Conservation (phyloP, 225 moss, liverwort and hornwort species). For the Straminergon stramineum region DNA sequence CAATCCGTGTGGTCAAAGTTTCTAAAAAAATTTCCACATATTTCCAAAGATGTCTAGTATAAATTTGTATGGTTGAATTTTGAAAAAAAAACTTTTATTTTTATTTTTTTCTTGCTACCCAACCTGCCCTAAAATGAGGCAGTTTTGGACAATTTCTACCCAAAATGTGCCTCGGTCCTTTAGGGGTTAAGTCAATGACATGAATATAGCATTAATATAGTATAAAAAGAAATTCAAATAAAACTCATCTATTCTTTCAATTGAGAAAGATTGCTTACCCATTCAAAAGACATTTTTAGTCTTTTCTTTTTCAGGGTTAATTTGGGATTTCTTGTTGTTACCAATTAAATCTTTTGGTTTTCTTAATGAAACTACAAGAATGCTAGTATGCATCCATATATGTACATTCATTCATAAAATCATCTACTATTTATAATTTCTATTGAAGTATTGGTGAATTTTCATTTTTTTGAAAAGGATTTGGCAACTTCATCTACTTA, state of each 20-base stretch:
- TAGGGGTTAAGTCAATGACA: neutral
- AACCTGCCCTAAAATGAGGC: too few species aligned
- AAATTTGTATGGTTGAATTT: too few species aligned
- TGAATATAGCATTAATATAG: neutral
- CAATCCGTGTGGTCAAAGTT: too few species aligned
- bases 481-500: neutral
- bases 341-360: neutral
- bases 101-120: too few species aligned
- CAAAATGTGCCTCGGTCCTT: too few species aligned
- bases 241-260: neutral
- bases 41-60: too few species aligned
- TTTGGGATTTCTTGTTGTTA: neutral
- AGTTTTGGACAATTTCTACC: too few species aligned
- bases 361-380: neutral
- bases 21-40: too few species aligned
- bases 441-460: neutral
- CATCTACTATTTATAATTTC: neutral
- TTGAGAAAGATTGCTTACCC: neutral
- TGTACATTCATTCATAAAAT: neutral
- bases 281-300: neutral
- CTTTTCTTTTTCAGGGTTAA: fast-evolving
- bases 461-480: neutral
- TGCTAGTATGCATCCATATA: neutral
- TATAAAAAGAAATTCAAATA: neutral
- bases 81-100: too few species aligned